Percentiles rank a stretch among this genome's conserved stretches.
Conservation (phyloP, 768 basidiomycete species). For the Termitomyces sp. region DNA sequence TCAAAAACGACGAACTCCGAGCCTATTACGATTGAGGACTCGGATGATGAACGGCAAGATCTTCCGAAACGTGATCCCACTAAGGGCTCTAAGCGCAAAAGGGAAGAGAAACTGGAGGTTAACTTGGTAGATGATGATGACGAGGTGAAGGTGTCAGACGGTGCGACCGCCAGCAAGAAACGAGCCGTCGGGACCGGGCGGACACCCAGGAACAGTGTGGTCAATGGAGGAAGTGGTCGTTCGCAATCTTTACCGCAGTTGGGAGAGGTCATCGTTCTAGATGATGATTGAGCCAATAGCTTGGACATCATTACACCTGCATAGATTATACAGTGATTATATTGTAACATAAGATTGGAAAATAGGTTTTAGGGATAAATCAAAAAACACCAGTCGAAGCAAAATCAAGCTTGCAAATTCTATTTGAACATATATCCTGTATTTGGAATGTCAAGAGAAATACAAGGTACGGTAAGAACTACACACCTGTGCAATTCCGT, state of each 20-base stretch:
- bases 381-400: background rate
- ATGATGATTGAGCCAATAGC: conserved; percentile 8
- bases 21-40: conserved; percentile 22
- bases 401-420: background rate
- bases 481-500: conserved; percentile 41
- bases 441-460: background rate
- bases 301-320: background rate
- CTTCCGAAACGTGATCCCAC: conserved; percentile 6
- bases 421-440: conserved; percentile 17
- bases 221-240: conserved; percentile 12
- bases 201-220: conserved; percentile 12
- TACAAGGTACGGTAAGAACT: background rate
- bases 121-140: conserved; percentile 23
- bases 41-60: conserved; percentile 18
- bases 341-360: background rate
- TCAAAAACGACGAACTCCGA: conserved; percentile 7
- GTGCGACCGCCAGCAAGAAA: conserved; percentile 12
- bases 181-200: conserved; percentile 14
- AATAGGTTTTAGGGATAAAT: background rate
- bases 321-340: background rate
- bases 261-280: conserved; percentile 42
- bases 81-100: conserved; percentile 30
- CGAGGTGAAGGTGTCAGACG: conserved; percentile 12
- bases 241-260: conserved; percentile 13
- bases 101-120: conserved; percentile 22